Evolutionary conservation across 2,329 filamentous ascomycete genomes (phyloP).

Genomic region (Colletotrichum godetiae): DNA sequence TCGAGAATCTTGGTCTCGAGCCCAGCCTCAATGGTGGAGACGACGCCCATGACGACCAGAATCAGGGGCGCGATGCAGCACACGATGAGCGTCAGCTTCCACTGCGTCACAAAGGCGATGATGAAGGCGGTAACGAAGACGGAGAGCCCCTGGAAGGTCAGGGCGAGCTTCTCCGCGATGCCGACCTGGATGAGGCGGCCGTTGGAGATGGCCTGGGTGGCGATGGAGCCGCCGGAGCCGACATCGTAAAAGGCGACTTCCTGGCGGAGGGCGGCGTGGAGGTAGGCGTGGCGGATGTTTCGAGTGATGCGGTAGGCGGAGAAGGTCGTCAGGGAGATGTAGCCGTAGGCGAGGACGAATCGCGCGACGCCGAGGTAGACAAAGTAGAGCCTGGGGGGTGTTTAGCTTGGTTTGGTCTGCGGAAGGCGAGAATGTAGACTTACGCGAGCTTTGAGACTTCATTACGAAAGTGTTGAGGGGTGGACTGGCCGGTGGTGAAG

Average conservation of each 20-base stretch:
- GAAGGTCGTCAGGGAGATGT: slow-evolving; percentile 58
- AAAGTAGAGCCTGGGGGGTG: slow-evolving; percentile 60
- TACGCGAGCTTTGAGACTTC: slow-evolving; percentile 47
- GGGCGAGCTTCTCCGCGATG: slow-evolving; percentile 53
- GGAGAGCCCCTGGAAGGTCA: slow-evolving; percentile 51
- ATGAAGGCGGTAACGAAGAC: slow-evolving; percentile 52
- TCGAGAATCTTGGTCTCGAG: slow-evolving; percentile 49
- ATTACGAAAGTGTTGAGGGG: slow-evolving; percentile 42
- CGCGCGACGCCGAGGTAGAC: slow-evolving; percentile 68
- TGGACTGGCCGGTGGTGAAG: slow-evolving; percentile 42
- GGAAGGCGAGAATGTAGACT: not conserved
- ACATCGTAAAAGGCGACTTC: slow-evolving; percentile 62
- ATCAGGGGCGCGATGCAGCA: slow-evolving; percentile 46
- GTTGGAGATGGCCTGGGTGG: slow-evolving; percentile 56
- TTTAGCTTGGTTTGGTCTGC: not conserved
- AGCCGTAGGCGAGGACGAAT: slow-evolving; percentile 61
- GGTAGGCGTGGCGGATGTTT: slow-evolving; percentile 59
- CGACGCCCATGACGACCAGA: slow-evolving; percentile 45
- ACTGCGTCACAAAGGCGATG: slow-evolving; percentile 53
- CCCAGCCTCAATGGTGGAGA: slow-evolving; percentile 41
- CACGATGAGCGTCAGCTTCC: slow-evolving; percentile 56
- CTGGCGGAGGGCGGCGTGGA: slow-evolving; percentile 61
- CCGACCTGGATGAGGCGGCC: slow-evolving; percentile 55
- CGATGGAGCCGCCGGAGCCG: slow-evolving; percentile 52
- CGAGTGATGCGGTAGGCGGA: slow-evolving; percentile 63